Conservation (phyloP, 768 basidiomycete species). For the Boletus sensibilis region DNA sequence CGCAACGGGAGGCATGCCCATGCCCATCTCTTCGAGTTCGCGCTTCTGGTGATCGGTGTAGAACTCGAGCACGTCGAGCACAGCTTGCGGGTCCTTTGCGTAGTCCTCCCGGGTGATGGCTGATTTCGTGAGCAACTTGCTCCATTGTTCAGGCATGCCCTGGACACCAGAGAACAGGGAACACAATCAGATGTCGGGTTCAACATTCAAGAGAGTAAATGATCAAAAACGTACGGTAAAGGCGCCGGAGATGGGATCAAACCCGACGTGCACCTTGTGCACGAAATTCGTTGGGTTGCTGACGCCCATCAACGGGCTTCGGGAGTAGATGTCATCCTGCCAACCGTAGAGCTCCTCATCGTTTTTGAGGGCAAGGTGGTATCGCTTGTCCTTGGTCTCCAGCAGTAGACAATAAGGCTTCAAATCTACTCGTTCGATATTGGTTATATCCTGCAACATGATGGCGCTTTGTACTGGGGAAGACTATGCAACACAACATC, state of each 20-base stretch:
- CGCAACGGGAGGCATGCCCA: conserved; percentile 29
- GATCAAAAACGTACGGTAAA: conserved; percentile 73
- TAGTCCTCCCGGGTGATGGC: conserved; percentile 99
- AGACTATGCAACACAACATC: conserved; percentile 36
- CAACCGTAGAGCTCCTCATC: conserved; percentile 98
- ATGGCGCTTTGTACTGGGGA: conserved; percentile 61
- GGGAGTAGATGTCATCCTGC: conserved; percentile 95
- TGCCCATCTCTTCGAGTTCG: conserved; percentile 70
- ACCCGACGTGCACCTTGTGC: conserved; percentile 97
- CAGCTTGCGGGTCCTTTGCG: conserved; percentile 94
- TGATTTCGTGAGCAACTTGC: conserved; percentile 91
- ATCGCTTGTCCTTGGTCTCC: conserved; percentile 81
- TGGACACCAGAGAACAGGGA: conserved; percentile 28
- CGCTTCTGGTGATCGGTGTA: conserved; percentile 97
- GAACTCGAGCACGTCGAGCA: conserved; percentile 96
- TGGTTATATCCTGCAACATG: conserved; percentile 71
- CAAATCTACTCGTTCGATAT: conserved; percentile 88
- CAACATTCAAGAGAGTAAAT: not conserved
- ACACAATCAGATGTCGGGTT: not conserved
- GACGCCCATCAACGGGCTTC: conserved; percentile 91
- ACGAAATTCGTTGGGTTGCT: conserved; percentile 97
- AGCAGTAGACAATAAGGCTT: conserved; percentile 93
- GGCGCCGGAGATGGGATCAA: conserved; percentile 88
- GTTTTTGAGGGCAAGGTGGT: conserved; percentile 79
- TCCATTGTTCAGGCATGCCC: conserved; percentile 99